phyloP scores from a whole-genome alignment of 176 grass and related monocot genomes.

The Pontederia crassipes region DNA sequence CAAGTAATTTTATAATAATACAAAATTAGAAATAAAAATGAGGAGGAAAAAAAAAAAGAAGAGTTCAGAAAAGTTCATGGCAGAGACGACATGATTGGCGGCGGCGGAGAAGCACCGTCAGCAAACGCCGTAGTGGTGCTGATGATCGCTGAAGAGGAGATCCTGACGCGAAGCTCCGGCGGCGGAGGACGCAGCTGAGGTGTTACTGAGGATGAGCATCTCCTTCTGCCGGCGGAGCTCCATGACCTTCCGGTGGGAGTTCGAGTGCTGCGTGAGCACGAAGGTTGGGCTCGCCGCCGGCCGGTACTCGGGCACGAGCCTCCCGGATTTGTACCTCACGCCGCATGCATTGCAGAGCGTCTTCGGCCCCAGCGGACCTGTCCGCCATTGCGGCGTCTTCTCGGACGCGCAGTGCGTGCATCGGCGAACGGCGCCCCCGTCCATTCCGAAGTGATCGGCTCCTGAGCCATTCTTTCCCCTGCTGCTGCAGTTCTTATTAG shows the following conservation, averaged over 20 bases:
- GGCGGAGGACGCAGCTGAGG: background rate
- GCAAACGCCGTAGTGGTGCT: background rate
- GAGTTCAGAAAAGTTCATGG: too few relatives aligned
- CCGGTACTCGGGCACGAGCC: conserved; percentile 88
- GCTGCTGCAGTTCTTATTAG: background rate
- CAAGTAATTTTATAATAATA: too few relatives aligned
- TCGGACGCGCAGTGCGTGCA: conserved; percentile 98
- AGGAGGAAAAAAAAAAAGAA: too few relatives aligned
- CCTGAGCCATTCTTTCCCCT: background rate
- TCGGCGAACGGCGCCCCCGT: conserved; percentile 45
- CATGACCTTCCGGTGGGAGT: conserved; percentile 99
- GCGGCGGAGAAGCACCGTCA: background rate
- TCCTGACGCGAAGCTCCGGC: background rate
- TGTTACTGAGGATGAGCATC: conserved; percentile 44
- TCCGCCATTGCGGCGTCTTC: conserved; percentile 97
- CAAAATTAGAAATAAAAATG: too few relatives aligned
- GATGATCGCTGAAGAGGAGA: background rate
- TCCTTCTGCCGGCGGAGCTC: conserved; percentile 98
- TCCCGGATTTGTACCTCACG: conserved; percentile 76
- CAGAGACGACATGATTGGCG: background rate
- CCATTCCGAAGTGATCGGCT: background rate
- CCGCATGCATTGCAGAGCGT: conserved; percentile 99
- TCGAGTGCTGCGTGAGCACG: conserved; percentile 93
- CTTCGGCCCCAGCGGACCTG: conserved; percentile 84
- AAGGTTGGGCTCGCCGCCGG: conserved; percentile 88